Conservation (phyloP, 2,329 filamentous ascomycete genomes). For the Sporothrix brunneoviolacea region DNA sequence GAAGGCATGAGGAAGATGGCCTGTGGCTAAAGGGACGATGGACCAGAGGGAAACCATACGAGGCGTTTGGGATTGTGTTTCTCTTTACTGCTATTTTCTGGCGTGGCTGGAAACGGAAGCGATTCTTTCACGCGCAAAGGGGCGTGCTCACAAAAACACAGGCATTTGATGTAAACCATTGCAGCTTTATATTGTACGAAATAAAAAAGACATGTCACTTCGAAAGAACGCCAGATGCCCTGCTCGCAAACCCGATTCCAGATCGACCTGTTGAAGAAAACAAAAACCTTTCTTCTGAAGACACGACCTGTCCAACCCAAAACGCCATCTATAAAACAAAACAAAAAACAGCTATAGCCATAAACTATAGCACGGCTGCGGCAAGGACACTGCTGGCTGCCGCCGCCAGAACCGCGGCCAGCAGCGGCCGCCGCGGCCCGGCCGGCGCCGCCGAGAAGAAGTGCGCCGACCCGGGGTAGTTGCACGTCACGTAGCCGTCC, state of each 20-base stretch:
- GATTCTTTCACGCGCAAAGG: too few species aligned
- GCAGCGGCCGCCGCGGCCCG: slow-evolving; percentile 4
- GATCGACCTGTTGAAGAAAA: too few species aligned
- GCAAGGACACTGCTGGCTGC: neutral
- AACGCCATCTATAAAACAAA: slow-evolving; percentile 1
- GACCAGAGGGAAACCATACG: too few species aligned
- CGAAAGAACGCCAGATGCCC: neutral
- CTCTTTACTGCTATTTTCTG: too few species aligned
- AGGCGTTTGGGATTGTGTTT: too few species aligned
- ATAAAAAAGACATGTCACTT: neutral
- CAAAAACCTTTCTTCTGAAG: too few species aligned
- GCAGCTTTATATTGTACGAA: too few species aligned
- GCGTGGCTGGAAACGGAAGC: too few species aligned
- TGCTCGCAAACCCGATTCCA: too few species aligned
- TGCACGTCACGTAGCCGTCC: slow-evolving; percentile 40
- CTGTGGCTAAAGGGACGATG: too few species aligned
- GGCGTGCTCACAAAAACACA: too few species aligned
- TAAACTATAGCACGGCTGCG: neutral
- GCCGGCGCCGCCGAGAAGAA: slow-evolving; percentile 32
- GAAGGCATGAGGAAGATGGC: slow-evolving; percentile 2
- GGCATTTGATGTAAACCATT: too few species aligned
- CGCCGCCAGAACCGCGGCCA: slow-evolving; percentile 1
- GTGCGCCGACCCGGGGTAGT: slow-evolving; percentile 55
- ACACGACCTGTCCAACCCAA: neutral
- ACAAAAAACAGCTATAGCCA: neutral